phyloP scores from a whole-genome alignment of 352 stramenopile species.

The Hyphochytrium catenoides region DNA sequence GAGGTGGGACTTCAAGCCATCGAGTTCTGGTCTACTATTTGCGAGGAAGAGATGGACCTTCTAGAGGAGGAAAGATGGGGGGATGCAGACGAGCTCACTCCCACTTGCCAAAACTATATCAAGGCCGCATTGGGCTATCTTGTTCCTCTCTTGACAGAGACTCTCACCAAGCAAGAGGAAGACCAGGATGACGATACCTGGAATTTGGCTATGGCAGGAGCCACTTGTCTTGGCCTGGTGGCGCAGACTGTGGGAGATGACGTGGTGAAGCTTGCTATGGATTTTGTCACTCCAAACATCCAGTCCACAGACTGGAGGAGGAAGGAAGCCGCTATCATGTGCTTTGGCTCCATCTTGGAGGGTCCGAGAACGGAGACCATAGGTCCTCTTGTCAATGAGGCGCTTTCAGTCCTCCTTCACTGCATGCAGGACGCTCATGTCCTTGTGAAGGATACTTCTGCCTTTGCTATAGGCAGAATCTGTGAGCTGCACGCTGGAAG shows the following conservation, averaged over 20 bases:
- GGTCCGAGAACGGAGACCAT: slow-evolving; percentile 72
- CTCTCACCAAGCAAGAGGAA: slow-evolving; percentile 80
- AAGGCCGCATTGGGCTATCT: slow-evolving; percentile 55
- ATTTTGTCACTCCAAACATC: slow-evolving; percentile 85
- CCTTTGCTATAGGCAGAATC: slow-evolving; percentile 84
- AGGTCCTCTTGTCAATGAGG: slow-evolving; percentile 65
- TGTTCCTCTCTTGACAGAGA: slow-evolving; percentile 72
- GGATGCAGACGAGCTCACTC: slow-evolving; percentile 18
- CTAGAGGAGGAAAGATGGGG: slow-evolving; percentile 72
- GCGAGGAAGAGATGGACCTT: slow-evolving; percentile 80
- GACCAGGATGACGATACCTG: slow-evolving; percentile 81
- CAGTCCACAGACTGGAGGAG: slow-evolving; percentile 76
- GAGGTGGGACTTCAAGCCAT: slow-evolving; percentile 82
- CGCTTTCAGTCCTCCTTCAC: slow-evolving; percentile 72
- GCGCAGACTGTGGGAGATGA: slow-evolving; percentile 70
- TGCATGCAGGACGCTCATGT: slow-evolving; percentile 69
- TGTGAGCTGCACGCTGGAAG: slow-evolving; percentile 76
- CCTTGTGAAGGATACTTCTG: slow-evolving; percentile 85
- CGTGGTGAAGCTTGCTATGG: slow-evolving; percentile 71
- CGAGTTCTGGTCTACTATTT: slow-evolving; percentile 95
- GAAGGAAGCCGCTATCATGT: slow-evolving; percentile 89
- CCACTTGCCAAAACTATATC: slow-evolving; percentile 63
- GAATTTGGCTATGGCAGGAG: slow-evolving; percentile 79
- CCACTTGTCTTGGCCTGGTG: slow-evolving; percentile 76
- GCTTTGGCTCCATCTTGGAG: slow-evolving; percentile 85